A percentile compares a stretch with the other conserved stretches of the same genome.
These are phyloP conservation scores for Chlamydomonas applanata DNA, from an alignment of 139 green algal species.

Conservation along the genomic window DNA sequence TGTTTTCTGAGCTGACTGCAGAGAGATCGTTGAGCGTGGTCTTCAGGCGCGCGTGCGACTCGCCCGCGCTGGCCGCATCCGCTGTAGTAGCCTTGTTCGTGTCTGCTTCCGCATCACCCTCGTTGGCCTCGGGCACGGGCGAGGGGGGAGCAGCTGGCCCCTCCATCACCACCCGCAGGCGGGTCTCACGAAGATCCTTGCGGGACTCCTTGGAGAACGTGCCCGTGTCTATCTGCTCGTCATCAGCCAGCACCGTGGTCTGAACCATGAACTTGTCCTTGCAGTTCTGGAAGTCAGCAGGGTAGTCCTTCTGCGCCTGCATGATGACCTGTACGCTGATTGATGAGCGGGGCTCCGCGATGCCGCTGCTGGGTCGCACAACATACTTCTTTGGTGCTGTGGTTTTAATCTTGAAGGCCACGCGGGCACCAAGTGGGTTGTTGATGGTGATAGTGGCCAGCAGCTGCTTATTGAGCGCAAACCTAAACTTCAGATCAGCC, in stretches of 20 bases:
- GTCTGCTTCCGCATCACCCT: conserved; percentile 19
- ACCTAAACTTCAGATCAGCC: conserved; percentile 4
- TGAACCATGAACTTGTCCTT: conserved; percentile 71
- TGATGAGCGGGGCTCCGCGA: conserved; percentile 34
- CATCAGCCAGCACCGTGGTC: conserved; percentile 33
- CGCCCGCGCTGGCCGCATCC: background rate
- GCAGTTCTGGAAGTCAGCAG: conserved; percentile 53
- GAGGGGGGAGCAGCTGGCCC: conserved; percentile 53
- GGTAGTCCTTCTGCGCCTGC: conserved; percentile 62
- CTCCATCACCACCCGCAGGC: conserved; percentile 52
- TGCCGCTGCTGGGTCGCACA: conserved; percentile 52
- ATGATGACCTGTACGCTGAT: conserved; percentile 42
- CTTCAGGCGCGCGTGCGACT: conserved; percentile 4
- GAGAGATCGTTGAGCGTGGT: conserved; percentile 9
- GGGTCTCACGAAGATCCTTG: conserved; percentile 37
- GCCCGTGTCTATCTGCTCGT: conserved; percentile 42
- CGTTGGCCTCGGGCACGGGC: conserved; percentile 46
- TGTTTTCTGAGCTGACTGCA: conserved; percentile 15
- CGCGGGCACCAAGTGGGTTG: conserved; percentile 29
- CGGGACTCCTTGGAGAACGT: conserved; percentile 37
- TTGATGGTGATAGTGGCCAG: conserved; percentile 47
- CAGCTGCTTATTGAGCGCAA: conserved; percentile 41
- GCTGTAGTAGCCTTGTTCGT: background rate
- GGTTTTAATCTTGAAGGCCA: conserved; percentile 65
- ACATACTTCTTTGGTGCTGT: conserved; percentile 64